Percentiles rank a stretch among this genome's conserved stretches.
These are phyloP conservation scores for Reutealis trisperma DNA, from an alignment of 345 rosid species.

Conservation along the genomic window DNA sequence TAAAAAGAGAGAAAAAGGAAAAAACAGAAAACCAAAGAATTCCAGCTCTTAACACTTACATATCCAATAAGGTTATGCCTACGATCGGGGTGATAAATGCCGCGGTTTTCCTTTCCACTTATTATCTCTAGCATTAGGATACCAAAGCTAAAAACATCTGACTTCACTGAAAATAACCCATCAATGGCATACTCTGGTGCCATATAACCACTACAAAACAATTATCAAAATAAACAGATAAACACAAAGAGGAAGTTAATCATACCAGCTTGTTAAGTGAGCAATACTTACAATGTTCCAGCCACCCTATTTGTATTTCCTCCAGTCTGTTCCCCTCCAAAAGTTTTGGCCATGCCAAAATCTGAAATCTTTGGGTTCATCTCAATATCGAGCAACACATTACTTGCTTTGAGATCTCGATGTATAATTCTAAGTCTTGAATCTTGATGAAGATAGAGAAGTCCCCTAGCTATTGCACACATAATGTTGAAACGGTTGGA, in stretches of 20 bases:
- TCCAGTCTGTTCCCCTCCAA: not conserved
- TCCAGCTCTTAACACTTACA: not conserved
- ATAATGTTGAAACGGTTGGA: slow-evolving; percentile 10
- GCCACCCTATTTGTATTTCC: slow-evolving; percentile 15
- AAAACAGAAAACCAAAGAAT: not conserved
- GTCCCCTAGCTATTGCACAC: slow-evolving; percentile 10
- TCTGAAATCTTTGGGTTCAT: slow-evolving; percentile 13
- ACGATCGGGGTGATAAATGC: slow-evolving; percentile 7
- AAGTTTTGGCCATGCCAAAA: slow-evolving; percentile 18
- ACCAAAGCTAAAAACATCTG: slow-evolving; percentile 25
- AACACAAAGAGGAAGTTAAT: not conserved
- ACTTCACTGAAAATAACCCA: slow-evolving; percentile 23
- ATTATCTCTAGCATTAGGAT: slow-evolving; percentile 16
- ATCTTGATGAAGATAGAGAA: slow-evolving; percentile 25
- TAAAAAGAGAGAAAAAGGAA: not conserved
- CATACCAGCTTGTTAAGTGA: not conserved
- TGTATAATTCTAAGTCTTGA: slow-evolving; percentile 21
- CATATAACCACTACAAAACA: slow-evolving; percentile 22
- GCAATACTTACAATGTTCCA: slow-evolving; percentile 2
- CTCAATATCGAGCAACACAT: slow-evolving; percentile 14
- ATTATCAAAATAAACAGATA: not conserved
- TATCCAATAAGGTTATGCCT: slow-evolving; percentile 21
- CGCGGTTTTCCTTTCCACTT: slow-evolving; percentile 14
- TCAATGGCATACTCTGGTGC: slow-evolving; percentile 21
- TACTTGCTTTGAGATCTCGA: slow-evolving; percentile 25